Base-by-base conservation (phyloP, 2,329 filamentous ascomycete genomes). In the Myrmaecium sp. region DNA sequence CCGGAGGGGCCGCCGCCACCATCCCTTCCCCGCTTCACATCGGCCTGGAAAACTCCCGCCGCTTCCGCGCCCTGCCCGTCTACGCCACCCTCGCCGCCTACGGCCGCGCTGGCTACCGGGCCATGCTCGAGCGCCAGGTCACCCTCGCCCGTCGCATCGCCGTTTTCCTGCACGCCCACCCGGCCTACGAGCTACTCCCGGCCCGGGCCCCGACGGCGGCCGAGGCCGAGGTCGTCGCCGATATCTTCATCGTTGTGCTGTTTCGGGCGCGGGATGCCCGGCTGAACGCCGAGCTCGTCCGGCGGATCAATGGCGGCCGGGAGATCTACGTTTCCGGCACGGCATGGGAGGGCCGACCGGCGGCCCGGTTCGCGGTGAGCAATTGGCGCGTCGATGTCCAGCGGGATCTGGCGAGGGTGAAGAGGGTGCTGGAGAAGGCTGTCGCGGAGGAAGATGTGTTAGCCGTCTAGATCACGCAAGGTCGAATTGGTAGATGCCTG, bases 11-110 rank as follows among this genome's bases (percentile, higher is more conserved):
- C 31, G 33, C 43, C 25, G 41, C 49, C 28, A 41, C 37, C 2
- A 75, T 89, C 34, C 70, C 74, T n/a, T 84, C 78, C 3, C 84
- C 84, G 0, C 57, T 92, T 10, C 86, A 93, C 50, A 69, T 89
- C 30, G 82, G 83, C 12, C 60, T 94, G 12, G 84, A 94, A 41
- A 94, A 94, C 52, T 93, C 83, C 2, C 71, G 84, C 20, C 74
- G 84, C 5, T 92, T 94, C 57, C 70, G 86, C 28, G 84, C 84
- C 1, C 58, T 94, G n/a, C 84, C 86, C 0, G 77, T 82, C 6
- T 94, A 94, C 44, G 74, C 81, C 7, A 77, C 74, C 0, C 62
- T 94, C 3, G 48, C 75, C 12, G 74, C 76, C 24, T 76, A 89
- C 40, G 86, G 86, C 1, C 60, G 60, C 2, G 46, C 60, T 0